phyloP scores from a whole-genome alignment of 2,329 filamentous ascomycete genomes.

The Lojkania enalia region DNA sequence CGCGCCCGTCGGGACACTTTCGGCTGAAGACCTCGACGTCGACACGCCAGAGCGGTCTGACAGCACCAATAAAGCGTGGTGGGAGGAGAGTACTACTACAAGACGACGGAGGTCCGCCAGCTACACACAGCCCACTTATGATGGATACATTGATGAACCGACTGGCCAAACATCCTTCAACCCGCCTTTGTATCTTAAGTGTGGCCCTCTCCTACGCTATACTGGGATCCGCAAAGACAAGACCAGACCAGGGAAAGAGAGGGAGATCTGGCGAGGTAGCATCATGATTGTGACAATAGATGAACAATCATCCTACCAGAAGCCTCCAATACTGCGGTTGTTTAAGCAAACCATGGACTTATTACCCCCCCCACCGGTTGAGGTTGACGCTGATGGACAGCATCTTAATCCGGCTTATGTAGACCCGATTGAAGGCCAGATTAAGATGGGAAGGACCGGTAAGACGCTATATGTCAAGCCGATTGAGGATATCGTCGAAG shows the following conservation, averaged over 20 bases:
- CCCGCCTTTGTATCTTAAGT: constrained; percentile 82
- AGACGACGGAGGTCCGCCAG: constrained; percentile 44
- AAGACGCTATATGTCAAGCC: constrained; percentile 86
- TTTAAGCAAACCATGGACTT: constrained; percentile 87
- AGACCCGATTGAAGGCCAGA: constrained; percentile 84
- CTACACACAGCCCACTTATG: constrained; percentile 56
- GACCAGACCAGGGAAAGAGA: constrained; percentile 52
- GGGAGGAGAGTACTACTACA: constrained; percentile 64
- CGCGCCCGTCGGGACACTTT: constrained; percentile 46
- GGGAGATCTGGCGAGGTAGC: constrained; percentile 88
- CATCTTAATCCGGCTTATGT: constrained; percentile 77
- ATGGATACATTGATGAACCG: constrained; percentile 68
- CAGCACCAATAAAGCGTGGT: constrained; percentile 63
- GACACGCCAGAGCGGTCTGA: constrained; percentile 36
- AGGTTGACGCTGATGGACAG: constrained; percentile 65
- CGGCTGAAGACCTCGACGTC: constrained; percentile 49
- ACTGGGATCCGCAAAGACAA: constrained; percentile 74
- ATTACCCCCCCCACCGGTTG: constrained; percentile 73
- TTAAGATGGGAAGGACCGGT: constrained; percentile 82
- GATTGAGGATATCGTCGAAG: constrained; percentile 81
- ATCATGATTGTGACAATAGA: constrained; percentile 96
- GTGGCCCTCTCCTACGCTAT: constrained; percentile 87
- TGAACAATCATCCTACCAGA: constrained; percentile 77
- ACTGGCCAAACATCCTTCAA: constrained; percentile 74
- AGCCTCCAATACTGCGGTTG: constrained; percentile 74